Evolutionary conservation across 2,329 filamentous ascomycete genomes (phyloP).

Genomic region (Dactylellina drechsleri): DNA sequence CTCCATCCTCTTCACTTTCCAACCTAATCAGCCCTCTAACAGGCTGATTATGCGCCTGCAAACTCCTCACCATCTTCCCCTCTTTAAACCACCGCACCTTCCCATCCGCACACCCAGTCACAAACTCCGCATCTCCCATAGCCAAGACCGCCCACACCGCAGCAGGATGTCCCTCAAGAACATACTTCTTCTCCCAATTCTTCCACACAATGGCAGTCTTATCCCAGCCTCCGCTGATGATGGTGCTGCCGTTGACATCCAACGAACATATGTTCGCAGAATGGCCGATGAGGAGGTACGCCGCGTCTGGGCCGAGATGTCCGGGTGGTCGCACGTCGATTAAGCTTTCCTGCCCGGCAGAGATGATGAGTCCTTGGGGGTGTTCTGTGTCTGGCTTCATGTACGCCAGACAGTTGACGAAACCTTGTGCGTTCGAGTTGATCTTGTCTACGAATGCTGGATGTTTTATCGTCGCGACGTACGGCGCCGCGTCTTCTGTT

Average conservation of each 20-base stretch:
- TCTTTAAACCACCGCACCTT: constrained; percentile 83
- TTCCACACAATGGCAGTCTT: constrained; percentile 81
- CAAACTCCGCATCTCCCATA: constrained; percentile 79
- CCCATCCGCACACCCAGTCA: constrained; percentile 82
- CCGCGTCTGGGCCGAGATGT: constrained; percentile 72
- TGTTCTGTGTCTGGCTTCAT: constrained; percentile 74
- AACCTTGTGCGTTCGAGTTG: constrained; percentile 80
- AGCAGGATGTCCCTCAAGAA: constrained; percentile 79
- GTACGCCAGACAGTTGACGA: constrained; percentile 86
- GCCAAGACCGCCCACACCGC: constrained; percentile 93
- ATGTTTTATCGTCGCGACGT: constrained; percentile 61
- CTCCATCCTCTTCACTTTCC: constrained; percentile 67
- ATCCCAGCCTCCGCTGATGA: constrained; percentile 96
- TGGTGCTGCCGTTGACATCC: constrained; percentile 77
- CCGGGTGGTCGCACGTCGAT: constrained; percentile 85
- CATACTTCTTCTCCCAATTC: constrained; percentile 80
- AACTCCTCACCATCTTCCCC: constrained; percentile 72
- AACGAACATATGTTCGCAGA: constrained; percentile 86
- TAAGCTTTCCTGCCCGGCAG: constrained; percentile 89
- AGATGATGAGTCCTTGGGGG: constrained; percentile 78
- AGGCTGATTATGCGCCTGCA: constrained; percentile 79
- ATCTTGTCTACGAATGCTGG: constrained; percentile 81
- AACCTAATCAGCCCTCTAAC: constrained; percentile 88
- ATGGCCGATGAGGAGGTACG: constrained; percentile 87
- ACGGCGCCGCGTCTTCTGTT: constrained; percentile 57